These are phyloP conservation scores for Coprinopsis strossmayeri DNA, from an alignment of 768 basidiomycete species.

Conservation along the genomic window DNA sequence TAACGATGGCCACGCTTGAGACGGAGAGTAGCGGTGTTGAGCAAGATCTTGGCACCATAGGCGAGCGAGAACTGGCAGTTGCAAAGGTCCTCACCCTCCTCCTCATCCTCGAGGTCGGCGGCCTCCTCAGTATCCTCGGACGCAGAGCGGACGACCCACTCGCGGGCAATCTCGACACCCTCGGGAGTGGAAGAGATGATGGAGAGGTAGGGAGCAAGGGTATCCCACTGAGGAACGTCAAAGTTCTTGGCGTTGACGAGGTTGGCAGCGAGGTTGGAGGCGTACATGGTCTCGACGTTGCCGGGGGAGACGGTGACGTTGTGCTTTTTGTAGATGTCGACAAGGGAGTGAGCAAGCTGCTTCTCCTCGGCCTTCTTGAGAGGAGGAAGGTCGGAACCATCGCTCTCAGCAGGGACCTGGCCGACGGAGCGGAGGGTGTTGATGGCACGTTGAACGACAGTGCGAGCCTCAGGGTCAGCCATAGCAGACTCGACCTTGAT, in stretches of 20 bases:
- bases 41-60: conserved; percentile 97
- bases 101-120: conserved; percentile 78
- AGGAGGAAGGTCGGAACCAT: conserved; percentile 89
- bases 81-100: conserved; percentile 97
- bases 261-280: conserved; percentile 74
- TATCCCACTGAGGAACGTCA: conserved; percentile 82
- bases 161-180: conserved; percentile 58
- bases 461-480: conserved; percentile 97
- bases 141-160: conserved; percentile 90
- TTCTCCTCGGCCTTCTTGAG: conserved; percentile 69
- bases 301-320: conserved; percentile 53
- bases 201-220: conserved; percentile 68
- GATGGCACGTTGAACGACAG: conserved; percentile 87
- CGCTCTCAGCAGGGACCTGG: conserved; percentile 73
- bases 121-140: conserved; percentile 65
- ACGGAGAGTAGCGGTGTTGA: conserved; percentile 94
- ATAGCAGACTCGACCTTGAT: conserved; percentile 94
- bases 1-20: conserved; percentile 99
- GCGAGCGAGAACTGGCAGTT: conserved; percentile 99
- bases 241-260: conserved; percentile 90
- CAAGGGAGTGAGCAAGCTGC: conserved; percentile 58
- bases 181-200: conserved; percentile 63
- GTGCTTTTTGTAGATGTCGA: conserved; percentile 81
- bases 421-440: conserved; percentile 93
- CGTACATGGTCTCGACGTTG: conserved; percentile 60